Evolutionary conservation across 345 rosid species (phyloP).

Genomic region (Citrus trifoliata): DNA sequence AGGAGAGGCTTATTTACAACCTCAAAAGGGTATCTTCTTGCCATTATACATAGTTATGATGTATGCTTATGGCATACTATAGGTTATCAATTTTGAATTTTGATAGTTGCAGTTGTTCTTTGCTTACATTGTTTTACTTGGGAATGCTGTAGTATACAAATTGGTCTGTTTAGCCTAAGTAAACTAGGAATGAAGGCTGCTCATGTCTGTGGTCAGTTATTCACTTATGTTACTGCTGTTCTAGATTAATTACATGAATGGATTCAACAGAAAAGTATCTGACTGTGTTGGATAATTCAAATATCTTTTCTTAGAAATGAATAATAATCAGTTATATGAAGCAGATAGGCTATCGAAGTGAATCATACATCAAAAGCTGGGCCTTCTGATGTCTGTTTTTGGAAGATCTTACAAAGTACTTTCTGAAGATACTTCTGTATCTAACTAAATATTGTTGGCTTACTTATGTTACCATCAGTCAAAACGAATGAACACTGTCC

Average conservation of each 20-base stretch:
- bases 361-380: background rate
- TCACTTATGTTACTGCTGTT: background rate
- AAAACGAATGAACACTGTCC: background rate
- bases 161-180: background rate
- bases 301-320: background rate
- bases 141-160: background rate
- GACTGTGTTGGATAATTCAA: background rate
- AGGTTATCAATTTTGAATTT: slow-evolving; percentile 10
- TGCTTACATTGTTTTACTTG: background rate
- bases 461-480: background rate
- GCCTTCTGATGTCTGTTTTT: background rate
- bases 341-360: background rate
- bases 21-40: slow-evolving; percentile 68
- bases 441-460: background rate
- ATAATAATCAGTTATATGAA: background rate
- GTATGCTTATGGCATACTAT: background rate
- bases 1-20: slow-evolving; percentile 88
- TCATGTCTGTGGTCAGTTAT: background rate
- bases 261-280: background rate
- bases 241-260: background rate
- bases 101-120: background rate
- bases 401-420: background rate
- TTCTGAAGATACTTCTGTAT: no score
- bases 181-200: background rate
- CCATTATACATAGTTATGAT: background rate